Evolutionary conservation across 208 protist genomes (phyloP).

Genomic region (Crithidia fasciculata): DNA sequence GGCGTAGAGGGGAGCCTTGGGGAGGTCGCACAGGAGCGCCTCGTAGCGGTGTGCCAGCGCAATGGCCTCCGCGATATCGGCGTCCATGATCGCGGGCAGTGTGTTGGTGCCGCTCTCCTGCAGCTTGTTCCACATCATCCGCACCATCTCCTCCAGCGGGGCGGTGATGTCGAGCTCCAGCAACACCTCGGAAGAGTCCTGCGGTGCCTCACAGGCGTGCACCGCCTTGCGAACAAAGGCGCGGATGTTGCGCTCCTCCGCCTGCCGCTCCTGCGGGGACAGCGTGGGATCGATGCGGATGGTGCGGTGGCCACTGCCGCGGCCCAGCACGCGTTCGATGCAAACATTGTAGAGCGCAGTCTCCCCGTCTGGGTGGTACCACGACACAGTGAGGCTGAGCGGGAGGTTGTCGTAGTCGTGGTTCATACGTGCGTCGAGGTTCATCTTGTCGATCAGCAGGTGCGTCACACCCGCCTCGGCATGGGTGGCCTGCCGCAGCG

Average conservation of each 20-base stretch:
- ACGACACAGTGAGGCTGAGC: constrained; percentile 42
- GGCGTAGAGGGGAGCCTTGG: constrained; percentile 30
- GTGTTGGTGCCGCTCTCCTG: constrained; percentile 33
- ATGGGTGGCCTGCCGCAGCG: constrained; percentile 35
- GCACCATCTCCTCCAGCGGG: constrained; percentile 27
- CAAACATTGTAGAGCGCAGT: constrained; percentile 37
- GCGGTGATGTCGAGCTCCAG: constrained; percentile 49
- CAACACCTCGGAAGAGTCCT: constrained; percentile 20
- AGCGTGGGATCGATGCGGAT: constrained; percentile 30
- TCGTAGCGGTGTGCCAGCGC: constrained; percentile 34
- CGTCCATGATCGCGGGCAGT: constrained; percentile 35
- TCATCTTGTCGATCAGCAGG: constrained; percentile 80
- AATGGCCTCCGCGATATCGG: constrained; percentile 18
- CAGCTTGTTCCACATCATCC: constrained; percentile 42
- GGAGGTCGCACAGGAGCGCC: constrained; percentile 23
- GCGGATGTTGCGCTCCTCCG: constrained; percentile 29
- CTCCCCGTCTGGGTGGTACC: constrained; percentile 53
- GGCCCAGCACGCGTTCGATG: constrained; percentile 41
- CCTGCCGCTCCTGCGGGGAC: constrained; percentile 6
- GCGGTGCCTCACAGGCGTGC: constrained; percentile 27
- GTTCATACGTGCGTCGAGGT: constrained; percentile 60
- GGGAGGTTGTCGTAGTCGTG: constrained; percentile 46
- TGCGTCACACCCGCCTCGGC: constrained; percentile 36
- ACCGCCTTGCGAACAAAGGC: constrained; percentile 37
- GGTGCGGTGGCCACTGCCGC: constrained; percentile 55